Base-by-base conservation (phyloP, 805 yeast species). In the Henningerozyma blattae region DNA sequence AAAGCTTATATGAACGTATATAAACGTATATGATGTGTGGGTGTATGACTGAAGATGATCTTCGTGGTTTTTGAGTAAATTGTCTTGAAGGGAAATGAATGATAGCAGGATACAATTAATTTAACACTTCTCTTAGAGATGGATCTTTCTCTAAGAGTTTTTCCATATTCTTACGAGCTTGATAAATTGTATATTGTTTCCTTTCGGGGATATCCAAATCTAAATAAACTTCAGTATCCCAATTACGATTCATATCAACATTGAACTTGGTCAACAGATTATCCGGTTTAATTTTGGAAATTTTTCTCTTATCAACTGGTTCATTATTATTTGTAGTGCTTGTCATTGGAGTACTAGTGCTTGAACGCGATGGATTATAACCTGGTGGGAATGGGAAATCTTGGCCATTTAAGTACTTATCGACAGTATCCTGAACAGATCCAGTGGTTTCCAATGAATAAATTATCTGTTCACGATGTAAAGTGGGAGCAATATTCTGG, bases 361-460 rank as follows among this genome's bases (percentile, higher is more conserved):
- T 3, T 39, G 43, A 30, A 15, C 15, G 15, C 6, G 47, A 37
- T 34, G 46, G 47, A 20, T 44, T 46, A 30, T 50, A 42, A 4
- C 59, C 68, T 4, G 72, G 70, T 4, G 83, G 79, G 38, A 56
- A 60, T 15, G 86, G 84, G 33, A 79, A 65, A 13, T 60, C 58
- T 10, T 80, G 77, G 24, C 67, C 72, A 33, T 69, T 68, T 50
- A 89, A 64, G 42, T 70, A 76, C 29, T 33, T 67, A 33, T 85
- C 83, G 9, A 86, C 76, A 0, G 97, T 87, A 7, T 58, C 70
- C 52, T 84, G 86, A 1, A 87, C 87, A 6, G 81, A 77, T 0
- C 94, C 93, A 0, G 91, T 74, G 38, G 72, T 64, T 47, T 77
- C 75, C 40, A 91, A 67, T 51, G 81, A 94, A 40, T 66, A 64